Conservation (phyloP, 129 eudicot species). For the Kitagawia praeruptora region DNA sequence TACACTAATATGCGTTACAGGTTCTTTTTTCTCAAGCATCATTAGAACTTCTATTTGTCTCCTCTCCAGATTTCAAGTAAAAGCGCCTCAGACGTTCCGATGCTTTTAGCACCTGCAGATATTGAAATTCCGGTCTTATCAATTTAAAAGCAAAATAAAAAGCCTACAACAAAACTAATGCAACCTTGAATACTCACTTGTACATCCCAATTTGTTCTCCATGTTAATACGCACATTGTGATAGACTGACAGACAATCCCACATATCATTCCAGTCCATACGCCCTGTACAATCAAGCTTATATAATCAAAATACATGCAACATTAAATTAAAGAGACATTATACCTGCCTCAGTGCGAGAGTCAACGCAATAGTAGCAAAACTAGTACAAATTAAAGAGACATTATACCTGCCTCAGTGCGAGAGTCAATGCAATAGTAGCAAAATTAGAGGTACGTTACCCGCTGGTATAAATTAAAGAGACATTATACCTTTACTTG, state of each 20-base stretch:
- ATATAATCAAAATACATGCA: neutral
- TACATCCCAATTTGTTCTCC: constrained; percentile 61
- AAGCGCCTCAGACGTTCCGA: constrained; percentile 35
- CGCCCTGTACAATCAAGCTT: constrained; percentile 31
- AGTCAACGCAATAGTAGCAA: too few species aligned
- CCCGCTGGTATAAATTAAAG: too few species aligned
- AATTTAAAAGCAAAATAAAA: neutral
- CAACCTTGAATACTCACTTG: constrained; percentile 29
- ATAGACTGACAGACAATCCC: constrained; percentile 42
- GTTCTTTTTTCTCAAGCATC: constrained; percentile 6
- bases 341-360: too few species aligned
- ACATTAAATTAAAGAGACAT: too few species aligned
- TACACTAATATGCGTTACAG: neutral
- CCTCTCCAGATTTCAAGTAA: constrained; percentile 31
- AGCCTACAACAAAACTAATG: neutral
- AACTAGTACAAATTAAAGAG: too few species aligned
- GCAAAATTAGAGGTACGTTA: too few species aligned
- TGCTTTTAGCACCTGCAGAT: constrained; percentile 39
- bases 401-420: constrained; percentile 27
- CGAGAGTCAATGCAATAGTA: too few species aligned
- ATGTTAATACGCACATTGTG: constrained; percentile 32
- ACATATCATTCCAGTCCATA: constrained; percentile 70
- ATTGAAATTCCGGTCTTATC: neutral
- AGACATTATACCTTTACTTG: constrained; percentile 47
- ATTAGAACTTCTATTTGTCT: constrained; percentile 17